Conservation (phyloP, 2,329 filamentous ascomycete species). For the Fusarium sarcochroum region DNA sequence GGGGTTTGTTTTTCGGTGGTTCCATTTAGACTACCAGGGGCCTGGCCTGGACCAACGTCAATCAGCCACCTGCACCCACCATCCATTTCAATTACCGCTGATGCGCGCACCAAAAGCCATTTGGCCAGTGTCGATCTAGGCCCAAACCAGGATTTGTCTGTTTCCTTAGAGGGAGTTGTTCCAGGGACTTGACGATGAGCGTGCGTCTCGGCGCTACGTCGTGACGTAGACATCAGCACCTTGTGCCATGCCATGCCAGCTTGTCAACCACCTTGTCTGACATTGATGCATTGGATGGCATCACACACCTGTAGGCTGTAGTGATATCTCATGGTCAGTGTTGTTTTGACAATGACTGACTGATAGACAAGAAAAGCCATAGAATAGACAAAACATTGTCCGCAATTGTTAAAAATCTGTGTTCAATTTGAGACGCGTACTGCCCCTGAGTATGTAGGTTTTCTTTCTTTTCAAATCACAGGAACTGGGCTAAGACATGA, state of each 20-base stretch:
- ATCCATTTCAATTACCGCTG: slow-evolving; percentile 20
- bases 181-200: slow-evolving; percentile 46
- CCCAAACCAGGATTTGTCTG: slow-evolving; percentile 38
- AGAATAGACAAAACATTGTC: background rate
- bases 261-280: slow-evolving; percentile 29
- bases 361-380: no score
- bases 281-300: slow-evolving; percentile 17
- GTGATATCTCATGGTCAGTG: background rate
- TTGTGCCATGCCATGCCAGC: slow-evolving; percentile 29
- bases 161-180: slow-evolving; percentile 25
- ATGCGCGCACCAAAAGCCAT: slow-evolving; percentile 18
- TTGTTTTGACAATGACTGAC: background rate
- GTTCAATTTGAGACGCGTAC: background rate
- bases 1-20: slow-evolving; percentile 8
- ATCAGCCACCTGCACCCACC: slow-evolving; percentile 3
- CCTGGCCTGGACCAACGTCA: slow-evolving; percentile 8
- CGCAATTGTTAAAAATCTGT: background rate
- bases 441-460: background rate
- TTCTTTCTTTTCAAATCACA: slow-evolving; percentile 12
- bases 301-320: slow-evolving; percentile 4
- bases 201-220: slow-evolving; percentile 28
- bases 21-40: slow-evolving; percentile 22
- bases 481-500: slow-evolving; percentile 50
- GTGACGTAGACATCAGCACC: slow-evolving; percentile 46
- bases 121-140: slow-evolving; percentile 35